These are phyloP conservation scores for Nematocida major DNA, from an alignment of 371 early-diverging fungal species.

Conservation along the genomic window DNA sequence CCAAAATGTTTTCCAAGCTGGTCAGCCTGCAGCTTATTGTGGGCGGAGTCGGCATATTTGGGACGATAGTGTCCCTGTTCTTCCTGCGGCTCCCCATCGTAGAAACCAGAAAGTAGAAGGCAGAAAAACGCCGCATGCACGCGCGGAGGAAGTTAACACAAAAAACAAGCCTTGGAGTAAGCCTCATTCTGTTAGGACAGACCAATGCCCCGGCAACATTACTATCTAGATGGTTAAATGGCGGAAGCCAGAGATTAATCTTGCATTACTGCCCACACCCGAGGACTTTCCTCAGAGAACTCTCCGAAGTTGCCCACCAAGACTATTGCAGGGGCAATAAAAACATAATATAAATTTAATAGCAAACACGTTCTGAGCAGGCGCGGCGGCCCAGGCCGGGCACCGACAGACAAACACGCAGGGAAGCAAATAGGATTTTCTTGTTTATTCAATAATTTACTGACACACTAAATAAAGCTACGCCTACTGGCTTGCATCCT, in stretches of 20 bases:
- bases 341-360: neutral
- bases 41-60: slow-evolving; percentile 63
- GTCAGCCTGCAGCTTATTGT: slow-evolving; percentile 63
- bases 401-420: too few relatives aligned
- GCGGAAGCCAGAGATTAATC: slow-evolving; percentile 20
- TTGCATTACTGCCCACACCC: slow-evolving; percentile 44
- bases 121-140: neutral
- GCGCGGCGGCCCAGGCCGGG: too few relatives aligned
- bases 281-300: slow-evolving; percentile 54
- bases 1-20: slow-evolving; percentile 62
- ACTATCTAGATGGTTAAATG: slow-evolving; percentile 52
- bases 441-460: too few relatives aligned
- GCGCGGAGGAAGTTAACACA: slow-evolving; percentile 4
- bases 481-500: too few relatives aligned
- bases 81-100: slow-evolving; percentile 1
- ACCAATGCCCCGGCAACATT: slow-evolving; percentile 46
- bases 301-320: slow-evolving; percentile 51
- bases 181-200: slow-evolving; percentile 52
- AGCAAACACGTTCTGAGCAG: too few relatives aligned
- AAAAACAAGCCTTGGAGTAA: slow-evolving; percentile 38
- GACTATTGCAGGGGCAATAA: neutral
- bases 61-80: slow-evolving; percentile 54
- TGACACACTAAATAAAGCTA: too few relatives aligned
- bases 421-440: too few relatives aligned
- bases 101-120: neutral